These are phyloP conservation scores for Polychytrium aggregatum DNA, from an alignment of 192 early-diverging fungal species.

Conservation along the genomic window DNA sequence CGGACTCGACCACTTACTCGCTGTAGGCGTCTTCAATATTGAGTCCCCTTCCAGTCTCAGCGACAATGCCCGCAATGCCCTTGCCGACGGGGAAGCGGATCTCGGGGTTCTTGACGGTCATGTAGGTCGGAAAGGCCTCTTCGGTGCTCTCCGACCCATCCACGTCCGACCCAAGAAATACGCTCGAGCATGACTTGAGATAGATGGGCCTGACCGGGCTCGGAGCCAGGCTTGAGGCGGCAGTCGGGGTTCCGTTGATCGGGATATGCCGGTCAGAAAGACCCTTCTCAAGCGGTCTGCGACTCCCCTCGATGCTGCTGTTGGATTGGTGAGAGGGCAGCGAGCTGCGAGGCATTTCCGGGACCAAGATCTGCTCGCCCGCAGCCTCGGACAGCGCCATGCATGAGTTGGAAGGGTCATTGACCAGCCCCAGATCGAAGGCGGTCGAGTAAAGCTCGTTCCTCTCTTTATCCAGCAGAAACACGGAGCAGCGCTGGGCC, in stretches of 20 bases:
- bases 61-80: conserved; percentile 25
- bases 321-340: neutral
- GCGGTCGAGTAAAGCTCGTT: conserved; percentile 9
- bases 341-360: too few relatives aligned
- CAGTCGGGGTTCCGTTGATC: too few relatives aligned
- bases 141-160: neutral
- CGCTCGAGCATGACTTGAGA: too few relatives aligned
- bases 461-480: conserved; percentile 7
- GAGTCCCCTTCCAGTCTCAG: conserved; percentile 6
- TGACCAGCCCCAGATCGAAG: conserved; percentile 5
- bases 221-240: neutral
- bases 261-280: too few relatives aligned
- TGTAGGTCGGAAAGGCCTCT: too few relatives aligned
- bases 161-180: too few relatives aligned
- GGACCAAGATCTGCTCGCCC: neutral
- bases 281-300: too few relatives aligned
- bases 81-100: conserved; percentile 11
- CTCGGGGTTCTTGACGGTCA: too few relatives aligned
- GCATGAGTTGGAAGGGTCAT: neutral
- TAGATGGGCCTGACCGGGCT: too few relatives aligned
- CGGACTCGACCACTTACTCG: too few relatives aligned
- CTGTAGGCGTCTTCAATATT: conserved; percentile 22
- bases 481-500: conserved; percentile 11
- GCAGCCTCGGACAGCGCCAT: neutral
- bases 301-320: neutral